Evolutionary conservation across 208 protist genomes (phyloP), one percentile per base, ranked within the genome.

Genomic region (Trypanosomatidae sp.): DNA sequence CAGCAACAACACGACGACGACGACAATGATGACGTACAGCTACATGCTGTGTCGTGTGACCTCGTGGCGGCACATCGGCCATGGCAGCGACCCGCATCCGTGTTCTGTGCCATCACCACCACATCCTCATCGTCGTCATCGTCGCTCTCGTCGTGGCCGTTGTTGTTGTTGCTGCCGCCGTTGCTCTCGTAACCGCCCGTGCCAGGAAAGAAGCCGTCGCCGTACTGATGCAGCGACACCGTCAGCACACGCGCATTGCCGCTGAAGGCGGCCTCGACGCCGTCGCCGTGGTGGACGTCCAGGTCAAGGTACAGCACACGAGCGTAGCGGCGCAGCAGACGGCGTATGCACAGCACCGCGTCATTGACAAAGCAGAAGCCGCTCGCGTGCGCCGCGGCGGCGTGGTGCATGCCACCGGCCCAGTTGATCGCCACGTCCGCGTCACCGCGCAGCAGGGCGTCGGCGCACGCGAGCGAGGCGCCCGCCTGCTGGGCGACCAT

Each of bases 281-380:
- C 98, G 57, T 99, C 98, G 21, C 98, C 98, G 65, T 99, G 98
- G 64, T 99, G 98, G 46, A 99, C 95, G 61, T 99, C 98, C 42
- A 99, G 97, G 66, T 99, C 98, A 27, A 99, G 87, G 76, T 99
- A 99, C 5, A 99, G 64, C n/a, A 99, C 97, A 30, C 97, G 72
- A 48, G 96, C 89, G 40, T 73, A 84, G 37, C 64, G 49, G 18
- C 97, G 98, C 26, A 99, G 75, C n/a, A 99, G 76, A 43, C 99
- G 97, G 6, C 98, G 71, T 37, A 99, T 99, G 20, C 76, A 97
- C 7, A 99, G 67, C 3, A 99, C 98, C 66, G 99, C 98, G 73
- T 99, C 98, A 62, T 99, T 99, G 19, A 99, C 86, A 70, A 99
- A 99, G 79, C 98, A 99, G 61, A 99, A 99, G 1, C 98, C 98